These are phyloP conservation scores for Trichosporon faecale DNA, from an alignment of 1,284 basidiomycete genomes.

Conservation along the genomic window DNA sequence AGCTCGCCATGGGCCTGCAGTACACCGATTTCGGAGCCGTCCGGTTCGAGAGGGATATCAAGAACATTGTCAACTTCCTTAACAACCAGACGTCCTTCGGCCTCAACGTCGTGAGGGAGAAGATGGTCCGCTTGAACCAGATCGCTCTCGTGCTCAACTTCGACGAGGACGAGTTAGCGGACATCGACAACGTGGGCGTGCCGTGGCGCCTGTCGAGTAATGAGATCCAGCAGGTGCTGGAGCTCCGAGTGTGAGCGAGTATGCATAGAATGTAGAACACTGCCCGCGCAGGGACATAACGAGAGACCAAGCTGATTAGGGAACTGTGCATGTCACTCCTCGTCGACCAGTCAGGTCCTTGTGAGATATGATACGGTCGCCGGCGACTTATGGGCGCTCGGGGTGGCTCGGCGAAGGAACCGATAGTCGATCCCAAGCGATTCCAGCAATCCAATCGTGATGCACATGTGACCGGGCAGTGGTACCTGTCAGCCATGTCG, in stretches of 20 bases:
- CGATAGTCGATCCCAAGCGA: not conserved
- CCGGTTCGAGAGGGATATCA: slow-evolving; percentile 88
- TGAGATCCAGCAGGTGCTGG: slow-evolving; percentile 70
- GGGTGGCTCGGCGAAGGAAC: not conserved
- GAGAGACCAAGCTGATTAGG: too few species aligned
- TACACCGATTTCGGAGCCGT: slow-evolving; percentile 98
- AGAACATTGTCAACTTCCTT: slow-evolving; percentile 76
- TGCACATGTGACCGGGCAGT: not conserved
- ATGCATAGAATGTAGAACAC: too few species aligned
- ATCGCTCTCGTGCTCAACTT: slow-evolving; percentile 88
- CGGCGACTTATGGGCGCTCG: not conserved
- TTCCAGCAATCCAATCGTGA: not conserved
- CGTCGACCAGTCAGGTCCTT: not conserved
- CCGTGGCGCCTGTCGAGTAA: slow-evolving; percentile 76
- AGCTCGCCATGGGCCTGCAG: slow-evolving; percentile 70
- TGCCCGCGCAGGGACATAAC: too few species aligned
- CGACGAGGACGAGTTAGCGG: slow-evolving; percentile 82
- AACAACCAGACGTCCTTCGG: slow-evolving; percentile 81
- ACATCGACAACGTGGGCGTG: slow-evolving; percentile 86
- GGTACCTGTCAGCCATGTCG: not conserved
- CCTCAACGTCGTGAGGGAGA: slow-evolving; percentile 69
- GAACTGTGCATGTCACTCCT: too few species aligned
- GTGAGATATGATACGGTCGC: not conserved
- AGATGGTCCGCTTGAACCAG: slow-evolving; percentile 87
- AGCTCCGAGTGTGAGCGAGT: slow-evolving; percentile 54